phyloP scores from a whole-genome alignment of 352 stramenopile genomes.

The Phytophthora colocasiae region DNA sequence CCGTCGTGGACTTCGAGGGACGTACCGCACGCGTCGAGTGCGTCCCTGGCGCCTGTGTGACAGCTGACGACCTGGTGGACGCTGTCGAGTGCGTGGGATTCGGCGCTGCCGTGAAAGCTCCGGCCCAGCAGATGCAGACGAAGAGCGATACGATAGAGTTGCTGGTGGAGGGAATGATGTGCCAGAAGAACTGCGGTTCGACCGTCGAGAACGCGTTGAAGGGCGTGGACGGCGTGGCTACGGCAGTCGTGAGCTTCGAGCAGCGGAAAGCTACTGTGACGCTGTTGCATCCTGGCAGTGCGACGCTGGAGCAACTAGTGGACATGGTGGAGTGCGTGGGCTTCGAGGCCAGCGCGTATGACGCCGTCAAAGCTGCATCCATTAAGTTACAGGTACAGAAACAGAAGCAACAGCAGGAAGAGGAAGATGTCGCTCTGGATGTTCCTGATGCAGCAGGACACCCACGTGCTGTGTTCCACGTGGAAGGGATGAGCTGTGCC shows the following conservation, averaged over 20 bases:
- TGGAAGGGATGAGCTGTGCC: conserved; percentile 89
- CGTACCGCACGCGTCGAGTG: conserved; percentile 71
- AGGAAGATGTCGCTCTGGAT: conserved; percentile 41
- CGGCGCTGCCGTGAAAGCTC: conserved; percentile 55
- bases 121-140: neutral
- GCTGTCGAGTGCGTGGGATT: conserved; percentile 85
- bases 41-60: conserved; percentile 43
- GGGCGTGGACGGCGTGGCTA: conserved; percentile 76
- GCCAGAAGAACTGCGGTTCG: conserved; percentile 95
- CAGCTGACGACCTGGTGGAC: conserved; percentile 63
- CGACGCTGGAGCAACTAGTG: conserved; percentile 68
- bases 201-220: conserved; percentile 89
- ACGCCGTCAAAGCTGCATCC: conserved; percentile 58
- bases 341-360: conserved; percentile 66
- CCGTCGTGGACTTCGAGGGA: conserved; percentile 68
- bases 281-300: conserved; percentile 49
- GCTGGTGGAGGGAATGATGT: conserved; percentile 94
- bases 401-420: conserved; percentile 25
- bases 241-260: conserved; percentile 77
- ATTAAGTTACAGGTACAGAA: conserved; percentile 59
- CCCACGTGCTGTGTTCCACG: conserved; percentile 81
- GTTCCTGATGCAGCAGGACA: conserved; percentile 45
- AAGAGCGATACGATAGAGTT: conserved; percentile 45
- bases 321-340: conserved; percentile 85
- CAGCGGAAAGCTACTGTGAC: conserved; percentile 71